Conservation (phyloP, 2,329 filamentous ascomycete genomes). For the Microcera coccophila region DNA sequence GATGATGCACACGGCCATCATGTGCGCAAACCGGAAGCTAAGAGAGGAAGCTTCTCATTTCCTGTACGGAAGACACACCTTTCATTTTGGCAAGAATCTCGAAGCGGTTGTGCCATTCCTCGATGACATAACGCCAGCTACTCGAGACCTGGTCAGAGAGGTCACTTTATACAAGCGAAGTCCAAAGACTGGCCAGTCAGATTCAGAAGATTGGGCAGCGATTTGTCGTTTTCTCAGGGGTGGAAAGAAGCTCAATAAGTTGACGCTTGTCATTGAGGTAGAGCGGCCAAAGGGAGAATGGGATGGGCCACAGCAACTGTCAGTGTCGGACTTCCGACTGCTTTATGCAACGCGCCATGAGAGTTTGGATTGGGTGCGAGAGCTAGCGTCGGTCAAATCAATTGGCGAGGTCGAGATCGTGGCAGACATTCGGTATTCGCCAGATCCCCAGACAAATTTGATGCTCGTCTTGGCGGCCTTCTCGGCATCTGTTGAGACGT, state of each 20-base stretch:
- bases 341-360: conserved; percentile 44
- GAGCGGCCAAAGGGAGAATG: conserved; percentile 49
- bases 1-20: conserved; percentile 41
- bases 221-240: conserved; percentile 47
- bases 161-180: conserved; percentile 54
- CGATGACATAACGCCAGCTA: conserved; percentile 48
- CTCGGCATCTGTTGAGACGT: conserved; percentile 55
- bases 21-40: conserved; percentile 45
- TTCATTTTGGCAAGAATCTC: conserved; percentile 57
- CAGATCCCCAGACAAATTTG: conserved; percentile 47
- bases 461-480: conserved; percentile 58
- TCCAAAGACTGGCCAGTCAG: conserved; percentile 36
- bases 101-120: conserved; percentile 60
- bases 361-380: conserved; percentile 54
- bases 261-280: conserved; percentile 52
- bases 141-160: conserved; percentile 44
- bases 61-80: conserved; percentile 53
- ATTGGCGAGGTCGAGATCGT: conserved; percentile 49
- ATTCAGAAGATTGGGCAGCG: conserved; percentile 51
- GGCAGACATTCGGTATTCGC: conserved; percentile 52
- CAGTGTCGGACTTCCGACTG: conserved; percentile 44
- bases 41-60: conserved; percentile 54
- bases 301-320: conserved; percentile 46
- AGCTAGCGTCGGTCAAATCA: conserved; percentile 48
- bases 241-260: conserved; percentile 36